These are phyloP conservation scores for Rhodotorula babjevae DNA, from an alignment of 768 basidiomycete genomes.

Conservation along the genomic window DNA sequence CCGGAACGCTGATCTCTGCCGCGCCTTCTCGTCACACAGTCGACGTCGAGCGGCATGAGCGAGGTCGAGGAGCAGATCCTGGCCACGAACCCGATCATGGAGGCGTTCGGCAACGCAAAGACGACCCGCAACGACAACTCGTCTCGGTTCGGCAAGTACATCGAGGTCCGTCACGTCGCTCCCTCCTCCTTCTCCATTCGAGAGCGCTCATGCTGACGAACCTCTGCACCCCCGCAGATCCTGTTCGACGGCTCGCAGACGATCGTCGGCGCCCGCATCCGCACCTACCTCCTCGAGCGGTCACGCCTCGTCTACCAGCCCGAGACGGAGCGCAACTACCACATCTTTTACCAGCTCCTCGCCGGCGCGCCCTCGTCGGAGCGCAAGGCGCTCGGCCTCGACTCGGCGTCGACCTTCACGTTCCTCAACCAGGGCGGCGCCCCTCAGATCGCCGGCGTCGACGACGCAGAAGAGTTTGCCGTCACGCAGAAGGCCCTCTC, in stretches of 20 bases:
- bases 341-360: conserved; percentile 99
- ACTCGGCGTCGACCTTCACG: conserved; percentile 80
- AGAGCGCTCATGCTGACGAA: neutral
- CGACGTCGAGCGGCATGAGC: conserved; percentile 54
- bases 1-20: neutral
- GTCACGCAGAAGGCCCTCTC: conserved; percentile 89
- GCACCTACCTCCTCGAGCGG: conserved; percentile 94
- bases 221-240: conserved; percentile 57
- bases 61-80: conserved; percentile 96
- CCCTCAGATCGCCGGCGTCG: conserved; percentile 82
- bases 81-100: conserved; percentile 98
- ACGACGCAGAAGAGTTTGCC: conserved; percentile 92
- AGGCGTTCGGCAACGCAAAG: conserved; percentile 98
- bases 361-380: conserved; percentile 93
- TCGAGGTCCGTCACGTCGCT: conserved; percentile 64
- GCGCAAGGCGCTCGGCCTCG: conserved; percentile 86
- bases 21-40: neutral
- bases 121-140: conserved; percentile 99
- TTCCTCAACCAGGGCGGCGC: conserved; percentile 94
- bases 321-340: conserved; percentile 93
- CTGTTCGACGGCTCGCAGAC: conserved; percentile 92
- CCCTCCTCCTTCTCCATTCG: neutral
- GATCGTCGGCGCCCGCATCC: conserved; percentile 96
- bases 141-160: conserved; percentile 98
- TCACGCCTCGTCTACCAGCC: conserved; percentile 98